Conservation (phyloP, 2,329 filamentous ascomycete genomes). For the Monosporascus sp. region DNA sequence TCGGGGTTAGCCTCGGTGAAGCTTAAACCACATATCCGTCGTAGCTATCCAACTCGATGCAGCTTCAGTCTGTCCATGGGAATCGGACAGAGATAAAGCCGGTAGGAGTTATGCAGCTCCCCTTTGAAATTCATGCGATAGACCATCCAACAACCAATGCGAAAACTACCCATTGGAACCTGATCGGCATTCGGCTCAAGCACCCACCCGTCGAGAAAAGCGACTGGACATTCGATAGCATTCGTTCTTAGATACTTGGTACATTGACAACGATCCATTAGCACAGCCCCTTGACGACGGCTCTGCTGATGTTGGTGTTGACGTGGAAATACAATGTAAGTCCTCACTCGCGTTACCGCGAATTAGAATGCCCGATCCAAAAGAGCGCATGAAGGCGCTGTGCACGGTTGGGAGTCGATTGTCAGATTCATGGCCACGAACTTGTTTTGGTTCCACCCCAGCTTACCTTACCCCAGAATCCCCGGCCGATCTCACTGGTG, state of each 20-base stretch:
- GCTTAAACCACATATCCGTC: background rate
- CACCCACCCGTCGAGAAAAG: background rate
- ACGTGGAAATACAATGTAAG: background rate
- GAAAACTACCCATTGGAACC: background rate
- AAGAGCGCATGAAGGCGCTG: background rate
- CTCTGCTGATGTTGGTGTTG: background rate
- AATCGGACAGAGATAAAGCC: background rate
- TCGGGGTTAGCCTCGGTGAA: no score
- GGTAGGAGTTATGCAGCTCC: background rate
- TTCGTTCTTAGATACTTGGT: background rate
- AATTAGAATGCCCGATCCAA: background rate
- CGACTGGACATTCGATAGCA: background rate
- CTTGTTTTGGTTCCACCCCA: background rate
- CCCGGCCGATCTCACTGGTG: background rate
- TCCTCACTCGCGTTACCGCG: background rate
- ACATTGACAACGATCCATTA: background rate
- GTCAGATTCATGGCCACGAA: background rate
- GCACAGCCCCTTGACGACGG: background rate
- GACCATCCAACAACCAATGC: background rate
- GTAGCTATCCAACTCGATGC: background rate
- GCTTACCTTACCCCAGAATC: background rate
- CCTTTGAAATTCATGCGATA: background rate
- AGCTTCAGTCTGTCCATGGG: background rate
- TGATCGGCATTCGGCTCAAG: background rate
- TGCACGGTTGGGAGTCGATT: background rate